A percentile compares a stretch with the other conserved stretches of the same genome.
Conservation (phyloP, 164 flowering plant species). For the Stephania japonica region DNA sequence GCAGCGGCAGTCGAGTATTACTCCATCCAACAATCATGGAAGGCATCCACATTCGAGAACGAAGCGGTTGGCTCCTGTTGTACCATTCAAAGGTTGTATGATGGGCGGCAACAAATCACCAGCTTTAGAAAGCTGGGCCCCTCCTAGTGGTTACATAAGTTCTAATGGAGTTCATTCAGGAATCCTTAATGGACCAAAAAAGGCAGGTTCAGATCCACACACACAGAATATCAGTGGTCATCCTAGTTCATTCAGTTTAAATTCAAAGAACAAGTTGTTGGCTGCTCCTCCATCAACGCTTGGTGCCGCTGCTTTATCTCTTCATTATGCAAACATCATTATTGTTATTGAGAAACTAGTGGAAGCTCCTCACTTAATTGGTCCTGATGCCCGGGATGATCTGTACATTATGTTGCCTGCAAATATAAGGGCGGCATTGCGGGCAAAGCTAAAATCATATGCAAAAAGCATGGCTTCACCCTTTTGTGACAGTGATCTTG, state of each 20-base stretch:
- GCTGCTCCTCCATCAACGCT: constrained; percentile 67
- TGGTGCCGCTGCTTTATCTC: constrained; percentile 73
- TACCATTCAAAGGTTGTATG: constrained; percentile 52
- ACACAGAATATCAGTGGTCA: constrained; percentile 8
- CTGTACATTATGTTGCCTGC: constrained; percentile 79
- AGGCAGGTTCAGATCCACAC: constrained; percentile 8
- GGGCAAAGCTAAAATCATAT: constrained; percentile 58
- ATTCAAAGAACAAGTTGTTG: constrained; percentile 35
- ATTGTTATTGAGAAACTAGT: constrained; percentile 71
- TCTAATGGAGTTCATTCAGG: constrained; percentile 30
- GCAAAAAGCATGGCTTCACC: constrained; percentile 35
- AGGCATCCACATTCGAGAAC: constrained; percentile 19
- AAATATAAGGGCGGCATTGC: constrained; percentile 42
- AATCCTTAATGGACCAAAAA: constrained; percentile 21
- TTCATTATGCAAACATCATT: constrained; percentile 81
- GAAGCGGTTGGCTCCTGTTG: constrained; percentile 31
- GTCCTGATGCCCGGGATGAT: constrained; percentile 81
- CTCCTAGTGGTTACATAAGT: constrained; percentile 14
- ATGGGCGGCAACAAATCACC: constrained; percentile 30
- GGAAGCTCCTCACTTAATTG: constrained; percentile 73
- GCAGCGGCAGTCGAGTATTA: constrained; percentile 13
- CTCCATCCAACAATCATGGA: constrained; percentile 17
- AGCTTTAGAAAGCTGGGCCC: constrained; percentile 10
- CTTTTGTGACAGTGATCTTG: constrained; percentile 54
- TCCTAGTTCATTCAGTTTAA: constrained; percentile 17